Conservation (phyloP, 2,329 filamentous ascomycete genomes). For the Tympanopsis confertula region DNA sequence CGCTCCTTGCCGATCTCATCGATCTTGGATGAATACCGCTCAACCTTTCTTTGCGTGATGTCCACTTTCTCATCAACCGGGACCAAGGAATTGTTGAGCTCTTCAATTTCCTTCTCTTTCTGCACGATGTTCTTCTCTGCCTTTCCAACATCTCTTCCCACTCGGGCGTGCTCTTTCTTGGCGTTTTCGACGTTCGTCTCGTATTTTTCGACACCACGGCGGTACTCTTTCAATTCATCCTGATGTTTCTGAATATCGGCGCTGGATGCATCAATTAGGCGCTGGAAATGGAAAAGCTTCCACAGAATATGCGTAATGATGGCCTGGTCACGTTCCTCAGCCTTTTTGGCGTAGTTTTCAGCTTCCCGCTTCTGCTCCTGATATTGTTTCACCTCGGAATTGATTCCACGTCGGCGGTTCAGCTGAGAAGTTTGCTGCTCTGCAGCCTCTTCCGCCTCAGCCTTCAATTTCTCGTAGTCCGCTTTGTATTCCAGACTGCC, state of each 20-base stretch:
- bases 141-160: conserved; percentile 64
- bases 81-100: conserved; percentile 72
- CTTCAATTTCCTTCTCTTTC: conserved; percentile 79
- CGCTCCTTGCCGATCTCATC: conserved; percentile 65
- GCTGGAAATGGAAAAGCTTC: conserved; percentile 94
- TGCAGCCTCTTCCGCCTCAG: conserved; percentile 71
- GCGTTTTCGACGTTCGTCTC: conserved; percentile 71
- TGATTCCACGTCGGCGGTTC: conserved; percentile 81
- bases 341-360: conserved; percentile 83
- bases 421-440: conserved; percentile 85
- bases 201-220: conserved; percentile 76
- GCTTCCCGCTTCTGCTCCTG: conserved; percentile 93
- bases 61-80: conserved; percentile 87
- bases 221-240: conserved; percentile 85
- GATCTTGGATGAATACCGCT: conserved; percentile 56
- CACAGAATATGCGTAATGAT: conserved; percentile 89
- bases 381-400: conserved; percentile 95
- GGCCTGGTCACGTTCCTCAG: conserved; percentile 78
- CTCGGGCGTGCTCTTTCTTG: conserved; percentile 69
- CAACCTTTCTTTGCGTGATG: conserved; percentile 61
- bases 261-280: conserved; percentile 82
- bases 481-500: conserved; percentile 89
- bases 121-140: conserved; percentile 75
- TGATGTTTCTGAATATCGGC: conserved; percentile 86
- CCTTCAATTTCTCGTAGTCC: conserved; percentile 85